Percentiles rank a stretch among this genome's conserved stretches.
phyloP scores from a whole-genome alignment of 306 rosid species.

The Gastrolobium villosum region DNA sequence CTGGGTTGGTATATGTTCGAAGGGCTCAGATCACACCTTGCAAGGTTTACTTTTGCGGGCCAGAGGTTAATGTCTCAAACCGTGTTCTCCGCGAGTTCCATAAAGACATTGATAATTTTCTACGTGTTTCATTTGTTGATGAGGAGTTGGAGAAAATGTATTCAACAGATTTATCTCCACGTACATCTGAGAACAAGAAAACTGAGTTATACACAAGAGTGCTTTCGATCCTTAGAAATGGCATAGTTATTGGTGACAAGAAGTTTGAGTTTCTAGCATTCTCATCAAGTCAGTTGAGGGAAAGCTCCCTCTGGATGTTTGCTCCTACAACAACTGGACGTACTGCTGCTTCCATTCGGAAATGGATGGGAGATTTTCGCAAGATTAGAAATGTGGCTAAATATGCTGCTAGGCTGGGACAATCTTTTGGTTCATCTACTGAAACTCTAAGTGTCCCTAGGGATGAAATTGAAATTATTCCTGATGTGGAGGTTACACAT shows the following conservation, averaged over 20 bases:
- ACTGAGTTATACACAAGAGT: slow-evolving; percentile 73
- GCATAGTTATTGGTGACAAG: slow-evolving; percentile 74
- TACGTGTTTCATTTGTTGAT: slow-evolving; percentile 90
- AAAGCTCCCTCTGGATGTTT: slow-evolving; percentile 92
- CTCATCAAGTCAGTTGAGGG: slow-evolving; percentile 90
- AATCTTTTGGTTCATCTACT: slow-evolving; percentile 91
- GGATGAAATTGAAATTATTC: slow-evolving; percentile 66
- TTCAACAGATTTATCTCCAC: slow-evolving; percentile 76
- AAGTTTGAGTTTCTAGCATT: slow-evolving; percentile 89
- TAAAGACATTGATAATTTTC: slow-evolving; percentile 63
- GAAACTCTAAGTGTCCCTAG: slow-evolving; percentile 67
- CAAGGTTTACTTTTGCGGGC: slow-evolving; percentile 75
- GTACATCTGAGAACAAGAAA: slow-evolving; percentile 58
- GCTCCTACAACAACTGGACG: slow-evolving; percentile 57
- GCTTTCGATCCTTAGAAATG: slow-evolving; percentile 70
- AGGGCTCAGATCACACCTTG: slow-evolving; percentile 86
- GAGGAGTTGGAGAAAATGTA: slow-evolving; percentile 77
- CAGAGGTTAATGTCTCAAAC: slow-evolving; percentile 86
- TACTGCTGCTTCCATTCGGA: slow-evolving; percentile 65
- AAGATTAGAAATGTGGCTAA: slow-evolving; percentile 85
- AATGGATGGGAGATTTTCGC: slow-evolving; percentile 78
- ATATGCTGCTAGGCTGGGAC: slow-evolving; percentile 94
- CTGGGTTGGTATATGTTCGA: slow-evolving; percentile 76
- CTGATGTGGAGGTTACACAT: slow-evolving; percentile 52
- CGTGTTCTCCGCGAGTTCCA: slow-evolving; percentile 74